Evolutionary conservation across 768 basidiomycete species (phyloP), one percentile per base, ranked within the genome.

Genomic region (Kwoniella mangroviensis): DNA sequence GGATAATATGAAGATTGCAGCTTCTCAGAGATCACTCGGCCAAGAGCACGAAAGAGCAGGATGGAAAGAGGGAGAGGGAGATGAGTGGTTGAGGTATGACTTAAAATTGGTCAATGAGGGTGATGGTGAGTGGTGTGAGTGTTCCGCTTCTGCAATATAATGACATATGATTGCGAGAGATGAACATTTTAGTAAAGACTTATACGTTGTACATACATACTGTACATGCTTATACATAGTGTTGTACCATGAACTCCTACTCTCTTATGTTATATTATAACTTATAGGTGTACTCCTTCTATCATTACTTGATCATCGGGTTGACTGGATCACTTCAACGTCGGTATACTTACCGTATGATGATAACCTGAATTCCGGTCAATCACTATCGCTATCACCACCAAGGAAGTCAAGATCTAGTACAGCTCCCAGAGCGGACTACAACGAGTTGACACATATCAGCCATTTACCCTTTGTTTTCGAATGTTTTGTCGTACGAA

Each of bases 371-470:
- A 6, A 13, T n/a, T 7, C 59, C 11, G 60, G 26, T 22, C 62
- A 52, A 11, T 65, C 68, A 19, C 56, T 59, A 45, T 72, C 70
- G 49, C 63, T 67, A 22, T 72, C 66, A 28, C 66, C 73, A 2
- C 68, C 75, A n/a, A 76, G 60, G 41, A 76, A 76, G 34, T 74
- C 75, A 28, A 76, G 41, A 52, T 74, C 75, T 21, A 76, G 41
- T 2, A 76, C 75, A 43, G 75, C 72, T 13, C 59, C 73, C 15
- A 76, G 41, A 43, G 75, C 75, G 19, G 72, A 73, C 75, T 76
- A 34, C 12, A n/a, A 7, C 6, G n/a, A n/a, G 13, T 51, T n/a
- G 19, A 3, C 11, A 15, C 0, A 17, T 19, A 34, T 58, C 24
- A 55, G 52, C 6, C 28, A 53, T 63, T 45, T 22, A 62, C 28